Percentiles rank a stretch among this genome's conserved stretches.
These are phyloP conservation scores for Didymella pomorum DNA, from an alignment of 2,329 filamentous ascomycete genomes.

Conservation along the genomic window DNA sequence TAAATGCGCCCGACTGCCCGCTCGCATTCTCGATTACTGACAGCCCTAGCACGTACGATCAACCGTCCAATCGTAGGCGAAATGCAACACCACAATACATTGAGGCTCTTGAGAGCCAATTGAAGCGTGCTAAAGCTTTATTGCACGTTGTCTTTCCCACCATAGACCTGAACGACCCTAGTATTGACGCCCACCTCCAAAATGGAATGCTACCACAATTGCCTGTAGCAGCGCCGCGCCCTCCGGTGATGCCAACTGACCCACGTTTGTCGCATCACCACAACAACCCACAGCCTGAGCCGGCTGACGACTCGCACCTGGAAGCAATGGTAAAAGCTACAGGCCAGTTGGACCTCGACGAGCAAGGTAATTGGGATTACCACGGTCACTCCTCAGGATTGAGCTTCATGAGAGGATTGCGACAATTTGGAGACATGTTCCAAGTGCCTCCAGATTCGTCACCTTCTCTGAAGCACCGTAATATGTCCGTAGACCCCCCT, in stretches of 20 bases:
- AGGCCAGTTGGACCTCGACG: slow-evolving; percentile 89
- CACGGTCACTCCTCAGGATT: slow-evolving; percentile 92
- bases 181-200: slow-evolving; percentile 77
- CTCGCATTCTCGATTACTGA: slow-evolving; percentile 16
- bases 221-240: slow-evolving; percentile 32
- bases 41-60: slow-evolving; percentile 75
- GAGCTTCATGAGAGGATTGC: slow-evolving; percentile 86
- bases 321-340: slow-evolving; percentile 96
- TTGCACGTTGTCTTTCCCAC: slow-evolving; percentile 83
- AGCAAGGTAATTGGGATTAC: slow-evolving; percentile 92
- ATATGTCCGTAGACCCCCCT: slow-evolving; percentile 69
- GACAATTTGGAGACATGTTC: slow-evolving; percentile 82
- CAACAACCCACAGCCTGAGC: slow-evolving; percentile 33
- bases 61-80: slow-evolving; percentile 87
- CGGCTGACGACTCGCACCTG: slow-evolving; percentile 69
- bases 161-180: slow-evolving; percentile 83
- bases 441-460: slow-evolving; percentile 67
- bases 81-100: slow-evolving; percentile 94
- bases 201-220: slow-evolving; percentile 66
- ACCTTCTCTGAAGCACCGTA: slow-evolving; percentile 64
- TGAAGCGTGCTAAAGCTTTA: slow-evolving; percentile 83
- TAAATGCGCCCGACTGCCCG: slow-evolving; percentile 1
- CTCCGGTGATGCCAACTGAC: slow-evolving; percentile 32
- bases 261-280: slow-evolving; percentile 34
- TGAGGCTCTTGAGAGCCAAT: slow-evolving; percentile 81